Conservation (phyloP, 306 rosid genomes). For the Vachellia pachyceras region DNA sequence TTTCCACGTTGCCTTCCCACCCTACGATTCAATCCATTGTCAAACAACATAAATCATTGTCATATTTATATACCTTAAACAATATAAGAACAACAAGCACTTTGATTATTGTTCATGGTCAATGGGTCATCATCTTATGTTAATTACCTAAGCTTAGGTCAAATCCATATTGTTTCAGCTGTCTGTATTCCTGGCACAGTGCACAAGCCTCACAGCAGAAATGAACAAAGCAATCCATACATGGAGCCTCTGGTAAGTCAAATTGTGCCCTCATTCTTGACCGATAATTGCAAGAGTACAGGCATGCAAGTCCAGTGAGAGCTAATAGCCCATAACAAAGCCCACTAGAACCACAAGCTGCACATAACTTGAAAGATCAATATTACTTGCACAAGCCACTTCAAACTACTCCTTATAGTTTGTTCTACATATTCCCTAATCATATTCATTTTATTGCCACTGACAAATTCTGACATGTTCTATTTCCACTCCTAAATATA, state of each 20-base stretch:
- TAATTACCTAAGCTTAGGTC: slow-evolving; percentile 68
- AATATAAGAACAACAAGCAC: not conserved
- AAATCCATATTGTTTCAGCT: slow-evolving; percentile 62
- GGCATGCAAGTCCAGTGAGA: slow-evolving; percentile 58
- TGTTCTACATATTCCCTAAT: not conserved
- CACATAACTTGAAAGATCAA: not conserved
- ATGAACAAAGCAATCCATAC: slow-evolving; percentile 75
- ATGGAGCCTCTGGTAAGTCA: slow-evolving; percentile 69
- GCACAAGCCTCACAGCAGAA: slow-evolving; percentile 71
- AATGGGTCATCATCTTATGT: not conserved
- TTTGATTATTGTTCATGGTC: not conserved
- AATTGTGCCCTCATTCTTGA: slow-evolving; percentile 68
- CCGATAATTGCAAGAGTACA: slow-evolving; percentile 62
- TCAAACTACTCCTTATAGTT: not conserved
- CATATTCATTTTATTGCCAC: too few species aligned
- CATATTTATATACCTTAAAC: not conserved
- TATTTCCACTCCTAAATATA: too few species aligned
- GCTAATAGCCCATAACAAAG: slow-evolving; percentile 45
- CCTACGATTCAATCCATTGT: slow-evolving; percentile 46
- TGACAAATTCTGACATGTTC: too few species aligned
- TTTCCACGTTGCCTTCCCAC: slow-evolving; percentile 69
- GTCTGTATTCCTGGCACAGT: slow-evolving; percentile 76
- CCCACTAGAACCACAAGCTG: slow-evolving; percentile 59
- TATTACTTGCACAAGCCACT: not conserved
- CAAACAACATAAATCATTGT: slow-evolving; percentile 1